Evolutionary conservation across 1,284 basidiomycete species (phyloP).

Genomic region (Exobasidium rhododendri): DNA sequence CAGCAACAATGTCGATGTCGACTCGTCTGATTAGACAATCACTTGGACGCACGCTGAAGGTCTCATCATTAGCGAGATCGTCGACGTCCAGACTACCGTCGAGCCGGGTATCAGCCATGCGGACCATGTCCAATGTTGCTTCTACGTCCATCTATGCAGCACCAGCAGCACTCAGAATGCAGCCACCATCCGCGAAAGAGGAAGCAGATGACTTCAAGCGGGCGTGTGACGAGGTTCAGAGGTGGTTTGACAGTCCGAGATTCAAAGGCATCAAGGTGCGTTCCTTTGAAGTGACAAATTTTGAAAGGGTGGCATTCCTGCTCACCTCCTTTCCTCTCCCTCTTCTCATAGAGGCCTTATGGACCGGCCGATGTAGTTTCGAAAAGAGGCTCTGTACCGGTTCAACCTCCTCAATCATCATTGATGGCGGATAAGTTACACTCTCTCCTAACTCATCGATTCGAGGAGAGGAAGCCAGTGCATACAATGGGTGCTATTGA

Average conservation of each 20-base stretch:
- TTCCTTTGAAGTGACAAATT: neutral
- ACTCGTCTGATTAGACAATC: too few relatives aligned
- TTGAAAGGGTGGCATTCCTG: neutral
- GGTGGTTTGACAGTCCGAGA: conserved; percentile 73
- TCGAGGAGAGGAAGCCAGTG: conserved; percentile 59
- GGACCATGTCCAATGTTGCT: conserved; percentile 33
- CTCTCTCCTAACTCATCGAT: conserved; percentile 65
- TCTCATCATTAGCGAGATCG: too few relatives aligned
- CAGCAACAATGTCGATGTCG: too few relatives aligned
- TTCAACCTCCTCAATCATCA: conserved; percentile 69
- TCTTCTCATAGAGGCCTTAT: conserved; percentile 64
- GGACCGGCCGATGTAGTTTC: conserved; percentile 72
- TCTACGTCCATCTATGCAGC: conserved; percentile 59
- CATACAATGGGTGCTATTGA: conserved; percentile 62
- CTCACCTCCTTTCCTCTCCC: neutral
- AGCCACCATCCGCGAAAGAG: conserved; percentile 65
- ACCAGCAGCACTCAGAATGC: conserved; percentile 63
- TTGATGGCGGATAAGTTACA: conserved; percentile 79
- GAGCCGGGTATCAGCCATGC: neutral
- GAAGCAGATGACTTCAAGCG: conserved; percentile 68
- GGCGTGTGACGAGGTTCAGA: conserved; percentile 65
- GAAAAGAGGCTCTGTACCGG: conserved; percentile 81
- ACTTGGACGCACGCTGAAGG: too few relatives aligned
- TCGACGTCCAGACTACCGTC: too few relatives aligned
- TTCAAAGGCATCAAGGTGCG: conserved; percentile 65